A percentile compares a stretch with the other conserved stretches of the same genome.
Conservation (phyloP, 2,329 filamentous ascomycete genomes). For the Aspergillus tubingensis region DNA sequence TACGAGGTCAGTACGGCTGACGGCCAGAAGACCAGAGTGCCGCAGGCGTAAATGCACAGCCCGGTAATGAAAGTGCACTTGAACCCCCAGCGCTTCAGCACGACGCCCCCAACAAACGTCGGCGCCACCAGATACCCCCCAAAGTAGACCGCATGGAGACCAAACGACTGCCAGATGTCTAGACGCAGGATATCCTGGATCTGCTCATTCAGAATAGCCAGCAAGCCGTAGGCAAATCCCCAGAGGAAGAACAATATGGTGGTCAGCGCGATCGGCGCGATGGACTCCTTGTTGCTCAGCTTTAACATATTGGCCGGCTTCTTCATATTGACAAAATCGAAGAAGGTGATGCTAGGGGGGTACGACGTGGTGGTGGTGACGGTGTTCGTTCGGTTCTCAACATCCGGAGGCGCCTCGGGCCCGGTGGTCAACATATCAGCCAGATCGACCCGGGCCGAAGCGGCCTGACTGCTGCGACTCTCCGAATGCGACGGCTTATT, state of each 20-base stretch:
- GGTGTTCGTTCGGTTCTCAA: slow-evolving; percentile 43
- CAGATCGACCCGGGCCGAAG: slow-evolving; percentile 34
- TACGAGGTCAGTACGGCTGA: slow-evolving; percentile 64
- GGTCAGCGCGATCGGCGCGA: slow-evolving; percentile 64
- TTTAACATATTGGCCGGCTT: slow-evolving; percentile 61
- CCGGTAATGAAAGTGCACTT: slow-evolving; percentile 63
- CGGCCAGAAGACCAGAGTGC: slow-evolving; percentile 64
- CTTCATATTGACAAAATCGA: slow-evolving; percentile 64
- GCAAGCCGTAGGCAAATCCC: slow-evolving; percentile 86
- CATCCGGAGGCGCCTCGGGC: slow-evolving; percentile 37
- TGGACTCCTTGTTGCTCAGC: slow-evolving; percentile 58
- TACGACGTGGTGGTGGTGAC: slow-evolving; percentile 37
- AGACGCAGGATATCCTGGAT: slow-evolving; percentile 55
- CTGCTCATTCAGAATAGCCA: slow-evolving; percentile 74
- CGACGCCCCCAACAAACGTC: slow-evolving; percentile 55
- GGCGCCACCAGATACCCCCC: slow-evolving; percentile 61
- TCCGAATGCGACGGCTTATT: slow-evolving; percentile 23
- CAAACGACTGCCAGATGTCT: slow-evolving; percentile 40
- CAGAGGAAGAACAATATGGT: slow-evolving; percentile 83
- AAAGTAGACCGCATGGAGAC: slow-evolving; percentile 62
- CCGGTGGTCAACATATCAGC: slow-evolving; percentile 58
- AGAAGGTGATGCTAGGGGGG: slow-evolving; percentile 52
- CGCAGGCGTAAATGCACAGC: slow-evolving; percentile 63
- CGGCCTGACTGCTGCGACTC: slow-evolving; percentile 14
- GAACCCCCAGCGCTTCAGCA: slow-evolving; percentile 63